Evolutionary conservation across 2,329 filamentous ascomycete genomes (phyloP), one percentile per base, ranked within the genome.

Genomic region (Chrysosphaeria jannelii): DNA sequence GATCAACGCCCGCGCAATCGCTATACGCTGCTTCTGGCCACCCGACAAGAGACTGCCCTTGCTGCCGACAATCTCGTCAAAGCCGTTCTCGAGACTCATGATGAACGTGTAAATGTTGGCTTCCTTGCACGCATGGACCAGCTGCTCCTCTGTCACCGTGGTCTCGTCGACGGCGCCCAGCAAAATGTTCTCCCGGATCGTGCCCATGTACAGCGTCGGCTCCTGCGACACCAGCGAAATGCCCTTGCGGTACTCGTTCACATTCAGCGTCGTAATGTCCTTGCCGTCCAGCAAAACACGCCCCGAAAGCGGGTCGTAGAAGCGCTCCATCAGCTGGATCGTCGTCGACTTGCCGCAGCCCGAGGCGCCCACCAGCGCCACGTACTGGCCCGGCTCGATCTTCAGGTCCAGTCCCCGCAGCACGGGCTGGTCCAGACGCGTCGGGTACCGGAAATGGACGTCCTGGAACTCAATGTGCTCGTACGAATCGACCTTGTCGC

Each of bases 331-430:
- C 4, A 93, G 54, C 4, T 75, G 71, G 39, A 93, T 89, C 0
- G 79, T 88, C 0, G 85, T 93, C 23, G 66, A 76, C 50, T 97
- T 93, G 27, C 85, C 85, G 37, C 79, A 90, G 3, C 85, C 81
- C 21, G 71, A 85, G 0, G 81, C 70, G n/a, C 85, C 85, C 6
- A 93, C 85, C 3, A 93, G 57, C 0, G 81, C 85, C 6, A 81
- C 57, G 35, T 81, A 85, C 39, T 81, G 71, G 4, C 74, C 75
- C 0, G 72, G 71, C 14, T 64, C 59, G 20, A 81, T 59, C 9
- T 47, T 50, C 5, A 81, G 51, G 41, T 81, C 67, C 8, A 91
- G 51, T 0, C 79, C 81, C 14, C 75, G 69, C 3, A 93, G 62
- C 1, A 93, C 76, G n/a, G 76, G 74, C 34, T 89, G 75, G 34